Percentiles rank a stretch among this genome's conserved stretches.
These are phyloP conservation scores for Actinomucor elegans DNA, from an alignment of 371 early-diverging fungal species.

Conservation along the genomic window DNA sequence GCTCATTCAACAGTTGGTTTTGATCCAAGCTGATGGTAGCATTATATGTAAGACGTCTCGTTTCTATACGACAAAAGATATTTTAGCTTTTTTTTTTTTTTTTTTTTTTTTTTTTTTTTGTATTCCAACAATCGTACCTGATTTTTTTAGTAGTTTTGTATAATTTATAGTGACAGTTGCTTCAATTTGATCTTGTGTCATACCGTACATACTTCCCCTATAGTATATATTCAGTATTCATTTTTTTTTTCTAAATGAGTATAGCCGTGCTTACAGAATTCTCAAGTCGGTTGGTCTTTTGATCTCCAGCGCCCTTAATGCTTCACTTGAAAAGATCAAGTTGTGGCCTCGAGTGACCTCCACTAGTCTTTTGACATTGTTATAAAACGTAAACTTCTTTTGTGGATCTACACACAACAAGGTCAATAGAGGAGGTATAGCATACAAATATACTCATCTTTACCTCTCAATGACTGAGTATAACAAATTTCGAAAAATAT, in stretches of 20 bases:
- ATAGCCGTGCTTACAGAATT: conserved; percentile 66
- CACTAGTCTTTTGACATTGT: conserved; percentile 75
- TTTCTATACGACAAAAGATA: conserved; percentile 39
- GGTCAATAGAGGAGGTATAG: neutral
- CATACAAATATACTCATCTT: neutral
- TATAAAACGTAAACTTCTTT: conserved; percentile 65
- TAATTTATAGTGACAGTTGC: conserved; percentile 33
- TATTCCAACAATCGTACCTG: conserved; percentile 22
- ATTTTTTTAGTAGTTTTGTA: conserved; percentile 33
- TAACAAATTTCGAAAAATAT: conserved; percentile 89
- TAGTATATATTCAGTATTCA: neutral
- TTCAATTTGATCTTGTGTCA: conserved; percentile 38
- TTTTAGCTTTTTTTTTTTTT: neutral
- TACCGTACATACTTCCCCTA: conserved; percentile 42
- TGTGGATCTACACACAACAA: conserved; percentile 42
- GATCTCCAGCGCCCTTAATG: conserved; percentile 74
- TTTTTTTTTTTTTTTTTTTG: neutral
- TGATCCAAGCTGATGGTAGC: conserved; percentile 52
- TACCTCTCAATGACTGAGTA: conserved; percentile 70
- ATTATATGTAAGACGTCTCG: conserved; percentile 54
- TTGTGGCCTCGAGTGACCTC: conserved; percentile 85
- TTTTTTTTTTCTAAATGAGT: neutral
- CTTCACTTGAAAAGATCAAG: conserved; percentile 85
- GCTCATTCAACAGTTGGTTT: conserved; percentile 11
- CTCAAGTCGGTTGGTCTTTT: conserved; percentile 84